Evolutionary conservation across 1,284 basidiomycete species (phyloP), one percentile per base, ranked within the genome.

Genomic region (Rhodotorula sp.): DNA sequence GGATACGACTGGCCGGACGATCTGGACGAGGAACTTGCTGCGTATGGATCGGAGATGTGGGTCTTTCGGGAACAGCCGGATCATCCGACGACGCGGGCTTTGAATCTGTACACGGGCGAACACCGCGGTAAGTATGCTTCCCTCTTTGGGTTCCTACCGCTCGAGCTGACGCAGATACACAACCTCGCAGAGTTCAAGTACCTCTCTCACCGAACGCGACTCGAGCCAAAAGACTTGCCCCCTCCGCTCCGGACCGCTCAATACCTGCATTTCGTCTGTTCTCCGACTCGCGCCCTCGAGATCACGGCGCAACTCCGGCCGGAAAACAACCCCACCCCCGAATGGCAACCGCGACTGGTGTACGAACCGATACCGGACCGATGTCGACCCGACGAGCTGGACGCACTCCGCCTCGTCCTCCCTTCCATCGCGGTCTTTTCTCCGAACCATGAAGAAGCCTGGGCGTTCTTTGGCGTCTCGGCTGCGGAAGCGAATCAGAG

Each of bases 261-360:
- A 26, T 86, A 85, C 64, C 80, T 97, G 26, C 94, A 97, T 80
- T 92, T 95, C 75, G 89, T 95, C 23, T 95, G 92, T 79, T 91
- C 90, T 12, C 90, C 91, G 0, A 80, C 84, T 0, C 85, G 94
- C 67, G 92, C 92, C 1, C 79, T 82, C 10, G 83, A 83, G 1
- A 90, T 95, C 65, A 82, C 90, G 0, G 60, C 70, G 19, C 73
- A 75, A 57, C 63, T 76, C 7, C 54, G 10, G 6, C 64, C 60
- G 0, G 18, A 38, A 23, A 23, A 47, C 28, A 64, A 63, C 50
- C 8, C 74, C 83, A 85, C 61, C 88, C 80, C 88, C 5, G 77
- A 81, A 1, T 77, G 76, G 60, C 48, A 65, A 0, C 66, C 76
- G 2, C 28, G 59, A 19, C 60, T 75, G 1, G 63, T 70, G 15